Conservation (phyloP, 768 basidiomycete genomes). For the Ephemerocybe angulata region DNA sequence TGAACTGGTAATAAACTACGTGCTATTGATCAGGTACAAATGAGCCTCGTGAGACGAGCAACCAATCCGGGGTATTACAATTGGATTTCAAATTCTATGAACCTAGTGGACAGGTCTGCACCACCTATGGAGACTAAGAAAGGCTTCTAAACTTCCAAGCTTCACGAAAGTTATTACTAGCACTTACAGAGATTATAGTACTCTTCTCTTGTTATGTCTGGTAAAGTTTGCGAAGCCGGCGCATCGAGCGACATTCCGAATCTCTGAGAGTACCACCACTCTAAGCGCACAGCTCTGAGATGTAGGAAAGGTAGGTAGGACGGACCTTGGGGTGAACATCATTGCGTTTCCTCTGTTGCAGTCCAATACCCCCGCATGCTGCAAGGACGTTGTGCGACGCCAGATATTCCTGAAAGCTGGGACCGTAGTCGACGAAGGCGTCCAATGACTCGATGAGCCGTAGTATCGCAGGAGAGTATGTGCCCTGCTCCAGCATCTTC, state of each 20-base stretch:
- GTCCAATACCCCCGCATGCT: constrained; percentile 20
- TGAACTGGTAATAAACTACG: too few species aligned
- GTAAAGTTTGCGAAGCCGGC: constrained; percentile 25
- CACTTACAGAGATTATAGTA: constrained; percentile 39
- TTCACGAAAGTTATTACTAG: too few species aligned
- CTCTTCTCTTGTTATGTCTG: constrained; percentile 32
- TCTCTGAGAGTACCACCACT: constrained; percentile 21
- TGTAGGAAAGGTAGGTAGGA: background rate
- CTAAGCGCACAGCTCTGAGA: background rate
- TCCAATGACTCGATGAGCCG: constrained; percentile 36
- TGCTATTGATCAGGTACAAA: too few species aligned
- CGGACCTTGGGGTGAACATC: constrained; percentile 35
- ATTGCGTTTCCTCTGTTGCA: constrained; percentile 27
- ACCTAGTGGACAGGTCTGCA: too few species aligned
- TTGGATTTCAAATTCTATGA: too few species aligned
- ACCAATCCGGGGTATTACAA: too few species aligned
- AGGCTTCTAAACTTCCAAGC: too few species aligned
- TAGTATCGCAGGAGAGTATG: constrained; percentile 32
- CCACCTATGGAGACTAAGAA: too few species aligned
- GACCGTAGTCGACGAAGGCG: constrained; percentile 38
- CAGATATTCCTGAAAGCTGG: constrained; percentile 32
- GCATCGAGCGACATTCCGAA: constrained; percentile 30
- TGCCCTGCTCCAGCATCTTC: constrained; percentile 24
- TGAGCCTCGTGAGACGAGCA: too few species aligned
- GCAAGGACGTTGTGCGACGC: constrained; percentile 20